Conservation (phyloP, 106 monocot species). For the Dendrobium officinale region DNA sequence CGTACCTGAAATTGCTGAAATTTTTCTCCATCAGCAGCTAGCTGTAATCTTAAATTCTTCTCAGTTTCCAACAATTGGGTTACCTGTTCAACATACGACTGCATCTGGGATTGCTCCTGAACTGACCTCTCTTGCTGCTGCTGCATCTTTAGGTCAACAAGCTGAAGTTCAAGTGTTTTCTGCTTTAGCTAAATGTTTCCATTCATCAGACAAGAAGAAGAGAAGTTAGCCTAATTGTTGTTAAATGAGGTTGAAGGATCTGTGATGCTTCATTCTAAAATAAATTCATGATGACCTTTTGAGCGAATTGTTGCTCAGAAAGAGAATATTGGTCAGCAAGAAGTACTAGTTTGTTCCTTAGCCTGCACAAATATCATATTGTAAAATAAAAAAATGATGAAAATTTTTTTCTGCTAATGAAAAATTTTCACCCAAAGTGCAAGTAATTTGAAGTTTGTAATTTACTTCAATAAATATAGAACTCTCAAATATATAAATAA, state of each 20-base stretch:
- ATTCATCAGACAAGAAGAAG: conserved; percentile 3
- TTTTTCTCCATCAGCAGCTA: conserved; percentile 89
- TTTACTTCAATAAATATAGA: background rate
- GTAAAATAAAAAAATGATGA: background rate
- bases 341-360: conserved; percentile 78
- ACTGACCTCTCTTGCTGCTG: conserved; percentile 75
- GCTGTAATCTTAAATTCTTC: conserved; percentile 69
- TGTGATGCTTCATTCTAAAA: background rate
- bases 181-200: conserved; percentile 62
- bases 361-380: conserved; percentile 31
- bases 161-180: conserved; percentile 79
- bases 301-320: conserved; percentile 71
- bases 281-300: conserved; percentile 45
- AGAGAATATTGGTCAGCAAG: conserved; percentile 85
- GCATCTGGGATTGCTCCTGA: conserved; percentile 79
- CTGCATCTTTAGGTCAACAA: conserved; percentile 91
- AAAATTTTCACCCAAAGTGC: background rate
- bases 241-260: background rate
- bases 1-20: conserved; percentile 96
- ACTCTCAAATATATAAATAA: no score
- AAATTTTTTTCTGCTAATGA: background rate
- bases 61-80: conserved; percentile 76
- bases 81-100: conserved; percentile 78
- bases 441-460: background rate
- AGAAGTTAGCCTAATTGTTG: conserved; percentile 4